Evolutionary conservation across 2,329 filamentous ascomycete species (phyloP).

Genomic region (Purpureocillium takamizusanense): DNA sequence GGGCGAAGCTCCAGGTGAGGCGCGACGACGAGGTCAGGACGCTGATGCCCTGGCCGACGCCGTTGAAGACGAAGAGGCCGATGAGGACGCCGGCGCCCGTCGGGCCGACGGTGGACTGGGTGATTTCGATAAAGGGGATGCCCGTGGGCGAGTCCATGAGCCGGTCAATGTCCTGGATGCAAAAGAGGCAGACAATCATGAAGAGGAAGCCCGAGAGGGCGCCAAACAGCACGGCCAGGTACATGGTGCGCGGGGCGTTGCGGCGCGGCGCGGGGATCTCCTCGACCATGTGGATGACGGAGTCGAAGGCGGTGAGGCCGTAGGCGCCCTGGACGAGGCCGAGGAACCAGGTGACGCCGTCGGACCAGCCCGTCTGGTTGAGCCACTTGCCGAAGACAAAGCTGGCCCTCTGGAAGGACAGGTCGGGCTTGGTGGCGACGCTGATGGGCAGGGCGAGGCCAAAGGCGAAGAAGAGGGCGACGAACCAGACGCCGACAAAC

Average conservation of each 20-base stretch:
- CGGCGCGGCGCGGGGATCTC: slow-evolving; percentile 43
- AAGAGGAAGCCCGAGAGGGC: slow-evolving; percentile 41
- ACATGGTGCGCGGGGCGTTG: slow-evolving; percentile 42
- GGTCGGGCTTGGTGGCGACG: slow-evolving; percentile 33
- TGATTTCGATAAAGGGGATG: slow-evolving; percentile 40
- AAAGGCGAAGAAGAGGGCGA: slow-evolving; percentile 41
- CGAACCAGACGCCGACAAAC: slow-evolving; percentile 44
- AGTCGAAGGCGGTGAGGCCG: slow-evolving; percentile 46
- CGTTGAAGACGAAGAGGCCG: slow-evolving; percentile 46
- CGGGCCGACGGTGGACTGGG: slow-evolving; percentile 24
- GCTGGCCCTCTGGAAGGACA: slow-evolving; percentile 36
- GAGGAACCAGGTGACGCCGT: slow-evolving; percentile 49
- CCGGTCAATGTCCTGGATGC: slow-evolving; percentile 34
- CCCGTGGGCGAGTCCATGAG: slow-evolving; percentile 29
- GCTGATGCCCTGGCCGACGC: slow-evolving; percentile 42
- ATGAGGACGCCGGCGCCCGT: slow-evolving; percentile 34
- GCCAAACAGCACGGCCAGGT: slow-evolving; percentile 39
- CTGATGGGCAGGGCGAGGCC: slow-evolving; percentile 41
- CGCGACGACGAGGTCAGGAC: slow-evolving; percentile 42
- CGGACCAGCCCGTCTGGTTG: slow-evolving; percentile 38
- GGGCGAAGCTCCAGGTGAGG: slow-evolving; percentile 45
- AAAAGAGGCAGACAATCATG: slow-evolving; percentile 42
- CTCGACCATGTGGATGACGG: slow-evolving; percentile 49
- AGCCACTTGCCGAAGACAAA: slow-evolving; percentile 45
- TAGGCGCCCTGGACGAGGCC: slow-evolving; percentile 49